Percentiles rank a stretch among this genome's conserved stretches.
phyloP scores from a whole-genome alignment of 2,329 filamentous ascomycete genomes.

The Gnomoniopsis smithogilvyi region DNA sequence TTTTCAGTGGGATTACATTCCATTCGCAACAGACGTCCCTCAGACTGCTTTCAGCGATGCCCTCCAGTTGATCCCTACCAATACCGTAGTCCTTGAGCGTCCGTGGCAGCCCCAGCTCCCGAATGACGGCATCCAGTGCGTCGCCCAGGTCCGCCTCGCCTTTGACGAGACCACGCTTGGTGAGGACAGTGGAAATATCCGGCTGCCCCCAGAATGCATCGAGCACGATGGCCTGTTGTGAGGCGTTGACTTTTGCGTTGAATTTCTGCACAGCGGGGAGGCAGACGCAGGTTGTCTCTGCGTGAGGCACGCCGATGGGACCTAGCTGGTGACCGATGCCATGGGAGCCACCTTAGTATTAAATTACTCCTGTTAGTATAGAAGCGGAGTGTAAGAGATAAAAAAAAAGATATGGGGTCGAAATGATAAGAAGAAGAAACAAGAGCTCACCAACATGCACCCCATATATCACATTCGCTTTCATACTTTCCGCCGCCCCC shows the following conservation, averaged over 20 bases:
- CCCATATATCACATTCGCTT: constrained; percentile 30
- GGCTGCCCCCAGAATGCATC: constrained; percentile 34
- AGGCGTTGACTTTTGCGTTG: constrained; percentile 37
- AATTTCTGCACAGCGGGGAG: constrained; percentile 50
- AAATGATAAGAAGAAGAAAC: background rate
- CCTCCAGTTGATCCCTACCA: constrained; percentile 40
- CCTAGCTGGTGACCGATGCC: constrained; percentile 41
- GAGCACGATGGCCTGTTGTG: constrained; percentile 34
- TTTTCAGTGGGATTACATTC: constrained; percentile 42
- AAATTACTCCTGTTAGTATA: constrained; percentile 7
- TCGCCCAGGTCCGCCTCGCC: constrained; percentile 42
- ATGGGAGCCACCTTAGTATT: constrained; percentile 25
- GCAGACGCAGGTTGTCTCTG: constrained; percentile 53
- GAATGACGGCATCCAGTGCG: constrained; percentile 43
- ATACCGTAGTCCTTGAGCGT: constrained; percentile 44
- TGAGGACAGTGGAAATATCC: constrained; percentile 31
- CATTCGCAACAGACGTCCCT: constrained; percentile 41
- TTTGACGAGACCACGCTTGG: constrained; percentile 20
- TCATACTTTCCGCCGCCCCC: constrained; percentile 47
- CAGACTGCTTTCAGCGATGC: constrained; percentile 41
- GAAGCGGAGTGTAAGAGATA: background rate
- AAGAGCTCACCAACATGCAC: constrained; percentile 29
- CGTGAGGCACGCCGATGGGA: constrained; percentile 26
- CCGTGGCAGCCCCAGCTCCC: constrained; percentile 46
- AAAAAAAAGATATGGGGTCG: background rate